phyloP scores from a whole-genome alignment of 2,329 filamentous ascomycete genomes.

The Aspergillus sp. region DNA sequence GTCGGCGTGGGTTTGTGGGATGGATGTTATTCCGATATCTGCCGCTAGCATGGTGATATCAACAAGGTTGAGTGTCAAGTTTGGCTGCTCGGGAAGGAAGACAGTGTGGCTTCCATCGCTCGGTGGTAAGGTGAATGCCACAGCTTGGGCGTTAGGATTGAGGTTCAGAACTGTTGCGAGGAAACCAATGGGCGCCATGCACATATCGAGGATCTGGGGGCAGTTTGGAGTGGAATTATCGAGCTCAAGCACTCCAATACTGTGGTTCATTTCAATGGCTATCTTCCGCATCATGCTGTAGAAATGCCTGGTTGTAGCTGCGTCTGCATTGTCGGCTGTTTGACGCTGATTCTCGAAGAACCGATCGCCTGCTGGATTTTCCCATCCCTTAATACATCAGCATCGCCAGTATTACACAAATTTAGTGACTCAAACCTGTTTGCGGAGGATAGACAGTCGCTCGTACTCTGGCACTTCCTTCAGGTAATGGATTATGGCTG shows the following conservation, averaged over 20 bases:
- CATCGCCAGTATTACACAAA: too few relatives aligned
- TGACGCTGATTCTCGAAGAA: constrained; percentile 15
- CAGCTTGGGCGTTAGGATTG: constrained; percentile 35
- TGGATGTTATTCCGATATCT: constrained; percentile 40
- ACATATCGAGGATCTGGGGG: constrained; percentile 60
- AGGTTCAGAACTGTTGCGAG: constrained; percentile 36
- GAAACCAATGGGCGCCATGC: constrained; percentile 59
- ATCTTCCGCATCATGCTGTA: constrained; percentile 13
- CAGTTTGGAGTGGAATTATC: too few relatives aligned
- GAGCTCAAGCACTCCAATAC: background rate
- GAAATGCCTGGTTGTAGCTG: constrained; percentile 6
- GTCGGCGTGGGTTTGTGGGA: constrained; percentile 24
- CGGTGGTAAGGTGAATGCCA: constrained; percentile 11
- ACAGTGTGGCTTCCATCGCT: constrained; percentile 5
- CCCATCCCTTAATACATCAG: constrained; percentile 5
- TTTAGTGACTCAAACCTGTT: background rate
- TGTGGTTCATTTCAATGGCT: constrained; percentile 7
- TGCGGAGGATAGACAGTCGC: constrained; percentile 5
- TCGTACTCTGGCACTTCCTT: constrained; percentile 6
- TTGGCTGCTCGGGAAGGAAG: background rate
- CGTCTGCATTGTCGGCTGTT: constrained; percentile 7
- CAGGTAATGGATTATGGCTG: background rate
- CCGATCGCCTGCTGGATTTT: background rate
- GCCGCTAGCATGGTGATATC: constrained; percentile 55
- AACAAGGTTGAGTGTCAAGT: constrained; percentile 25